Percentiles rank a stretch among this genome's conserved stretches.
Conservation (phyloP, 495 filamentous ascomycete genomes). For the Neurospora sp. region DNA sequence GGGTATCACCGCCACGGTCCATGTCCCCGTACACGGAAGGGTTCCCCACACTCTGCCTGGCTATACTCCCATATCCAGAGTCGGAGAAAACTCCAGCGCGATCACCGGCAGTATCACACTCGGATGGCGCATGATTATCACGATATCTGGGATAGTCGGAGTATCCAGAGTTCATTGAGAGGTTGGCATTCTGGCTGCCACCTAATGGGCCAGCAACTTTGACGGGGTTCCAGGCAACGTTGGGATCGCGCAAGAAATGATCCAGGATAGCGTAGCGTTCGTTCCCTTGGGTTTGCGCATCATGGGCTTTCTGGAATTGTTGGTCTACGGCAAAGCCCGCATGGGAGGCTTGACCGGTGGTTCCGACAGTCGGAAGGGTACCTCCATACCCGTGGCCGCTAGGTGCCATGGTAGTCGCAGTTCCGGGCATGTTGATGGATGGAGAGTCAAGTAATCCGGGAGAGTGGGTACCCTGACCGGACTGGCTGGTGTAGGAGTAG, state of each 20-base stretch:
- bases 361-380: neutral
- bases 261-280: neutral
- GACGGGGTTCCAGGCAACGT: conserved; percentile 2
- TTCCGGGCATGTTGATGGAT: neutral
- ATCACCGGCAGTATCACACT: conserved; percentile 45
- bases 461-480: neutral
- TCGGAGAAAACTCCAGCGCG: conserved; percentile 41
- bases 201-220: neutral
- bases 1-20: conserved; percentile 27
- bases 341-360: neutral
- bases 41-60: conserved; percentile 31
- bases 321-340: neutral
- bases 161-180: neutral
- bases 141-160: conserved; percentile 8
- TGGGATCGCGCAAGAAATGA: conserved; percentile 1
- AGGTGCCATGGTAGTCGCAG: neutral
- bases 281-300: neutral
- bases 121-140: conserved; percentile 34
- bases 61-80: conserved; percentile 52
- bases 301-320: neutral
- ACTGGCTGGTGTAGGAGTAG: neutral
- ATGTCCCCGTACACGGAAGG: conserved; percentile 37
- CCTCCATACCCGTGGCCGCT: neutral
- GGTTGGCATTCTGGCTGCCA: neutral
- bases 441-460: neutral